Conservation (phyloP, 139 green algal species). For the Pedinophyceae sp. region DNA sequence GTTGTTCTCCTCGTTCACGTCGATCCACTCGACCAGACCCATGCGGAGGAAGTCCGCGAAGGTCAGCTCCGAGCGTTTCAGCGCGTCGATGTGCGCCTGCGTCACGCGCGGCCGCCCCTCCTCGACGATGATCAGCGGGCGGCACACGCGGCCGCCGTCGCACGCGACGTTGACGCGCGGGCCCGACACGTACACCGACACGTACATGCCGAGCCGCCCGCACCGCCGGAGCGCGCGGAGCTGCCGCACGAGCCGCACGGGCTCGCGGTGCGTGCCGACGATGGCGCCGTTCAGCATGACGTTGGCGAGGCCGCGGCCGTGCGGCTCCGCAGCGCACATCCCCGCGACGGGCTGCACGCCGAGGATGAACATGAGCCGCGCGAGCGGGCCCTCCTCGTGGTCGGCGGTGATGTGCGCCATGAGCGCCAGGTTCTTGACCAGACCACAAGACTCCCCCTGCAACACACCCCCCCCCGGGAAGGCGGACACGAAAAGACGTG, state of each 20-base stretch:
- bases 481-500: no score
- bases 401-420: constrained; percentile 98
- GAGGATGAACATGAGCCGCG: constrained; percentile 21
- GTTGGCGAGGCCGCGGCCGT: constrained; percentile 33
- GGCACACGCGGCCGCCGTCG: constrained; percentile 86
- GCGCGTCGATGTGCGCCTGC: constrained; percentile 46
- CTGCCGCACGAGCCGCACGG: constrained; percentile 32
- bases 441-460: constrained; percentile 80
- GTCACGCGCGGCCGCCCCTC: constrained; percentile 63
- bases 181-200: constrained; percentile 49
- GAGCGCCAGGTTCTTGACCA: constrained; percentile 98
- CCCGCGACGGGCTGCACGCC: constrained; percentile 4
- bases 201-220: constrained; percentile 71
- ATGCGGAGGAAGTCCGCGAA: constrained; percentile 34
- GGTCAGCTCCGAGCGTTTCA: constrained; percentile 13
- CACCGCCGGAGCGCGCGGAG: constrained; percentile 46
- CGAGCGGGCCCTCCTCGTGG: constrained; percentile 48
- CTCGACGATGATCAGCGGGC: constrained; percentile 94
- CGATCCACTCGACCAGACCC: constrained; percentile 94
- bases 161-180: constrained; percentile 45
- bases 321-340: constrained; percentile 48
- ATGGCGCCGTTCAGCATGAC: constrained; percentile 92
- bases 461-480: no score
- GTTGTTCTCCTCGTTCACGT: constrained; percentile 96
- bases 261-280: constrained; percentile 54